Evolutionary conservation across 495 filamentous ascomycete genomes (phyloP).

Genomic region (Penicillium cataractarum): DNA sequence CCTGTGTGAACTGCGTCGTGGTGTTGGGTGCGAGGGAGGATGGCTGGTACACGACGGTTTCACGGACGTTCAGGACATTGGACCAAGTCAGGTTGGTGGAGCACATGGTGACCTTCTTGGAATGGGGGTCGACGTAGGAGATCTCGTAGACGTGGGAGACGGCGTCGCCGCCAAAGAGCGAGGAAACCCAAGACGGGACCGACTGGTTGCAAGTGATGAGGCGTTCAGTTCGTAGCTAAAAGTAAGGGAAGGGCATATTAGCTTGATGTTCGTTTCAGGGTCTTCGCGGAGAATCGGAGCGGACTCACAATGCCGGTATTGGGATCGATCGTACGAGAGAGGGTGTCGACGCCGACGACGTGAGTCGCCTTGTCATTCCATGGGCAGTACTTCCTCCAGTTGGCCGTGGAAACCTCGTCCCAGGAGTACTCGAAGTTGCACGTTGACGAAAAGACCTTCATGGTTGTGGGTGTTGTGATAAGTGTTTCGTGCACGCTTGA

Average conservation of each 20-base stretch:
- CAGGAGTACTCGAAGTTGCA: conserved; percentile 96
- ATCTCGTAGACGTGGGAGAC: conserved; percentile 91
- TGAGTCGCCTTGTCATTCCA: conserved; percentile 97
- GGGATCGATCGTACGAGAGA: conserved; percentile 79
- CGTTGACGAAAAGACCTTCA: conserved; percentile 91
- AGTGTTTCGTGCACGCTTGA: conserved; percentile 3
- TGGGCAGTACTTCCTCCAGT: conserved; percentile 98
- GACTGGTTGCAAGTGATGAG: conserved; percentile 94
- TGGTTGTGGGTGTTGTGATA: conserved; percentile 38
- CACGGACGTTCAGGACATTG: conserved; percentile 84
- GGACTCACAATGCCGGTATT: conserved; percentile 78
- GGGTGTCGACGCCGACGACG: conserved; percentile 91
- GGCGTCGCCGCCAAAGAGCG: conserved; percentile 70
- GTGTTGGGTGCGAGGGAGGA: conserved; percentile 50
- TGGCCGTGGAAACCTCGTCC: conserved; percentile 98
- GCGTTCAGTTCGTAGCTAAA: conserved; percentile 86
- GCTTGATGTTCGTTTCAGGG: neutral
- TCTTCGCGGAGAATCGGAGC: neutral
- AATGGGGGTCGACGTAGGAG: conserved; percentile 83
- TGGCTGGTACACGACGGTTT: conserved; percentile 85
- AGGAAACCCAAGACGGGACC: conserved; percentile 82
- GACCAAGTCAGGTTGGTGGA: conserved; percentile 88
- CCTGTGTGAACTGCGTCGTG: conserved; percentile 81
- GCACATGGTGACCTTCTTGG: conserved; percentile 90
- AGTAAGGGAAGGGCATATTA: conserved; percentile 12